phyloP scores from a whole-genome alignment of 352 stramenopile species.

The Phytophthora europaea region DNA sequence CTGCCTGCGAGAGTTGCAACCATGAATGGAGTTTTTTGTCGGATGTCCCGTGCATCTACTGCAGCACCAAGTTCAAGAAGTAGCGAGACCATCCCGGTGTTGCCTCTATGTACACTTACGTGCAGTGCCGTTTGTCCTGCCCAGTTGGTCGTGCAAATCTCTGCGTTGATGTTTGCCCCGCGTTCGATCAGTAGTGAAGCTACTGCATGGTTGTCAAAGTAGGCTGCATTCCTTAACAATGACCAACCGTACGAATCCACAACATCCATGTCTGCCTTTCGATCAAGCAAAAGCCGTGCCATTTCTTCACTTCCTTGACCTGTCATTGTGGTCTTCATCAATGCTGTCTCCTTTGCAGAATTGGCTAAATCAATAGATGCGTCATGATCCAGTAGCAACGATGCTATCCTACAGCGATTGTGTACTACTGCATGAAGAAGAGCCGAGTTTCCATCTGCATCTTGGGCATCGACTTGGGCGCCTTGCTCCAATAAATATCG shows the following conservation, averaged over 20 bases:
- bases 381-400: neutral
- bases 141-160: neutral
- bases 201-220: neutral
- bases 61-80: neutral
- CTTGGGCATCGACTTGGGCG: neutral
- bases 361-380: neutral
- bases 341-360: neutral
- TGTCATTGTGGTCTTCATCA: neutral
- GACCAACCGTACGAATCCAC: neutral
- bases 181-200: neutral
- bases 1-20: neutral
- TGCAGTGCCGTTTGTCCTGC: neutral
- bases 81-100: neutral
- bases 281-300: neutral
- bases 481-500: neutral
- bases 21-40: neutral
- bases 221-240: neutral
- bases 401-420: neutral
- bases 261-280: neutral
- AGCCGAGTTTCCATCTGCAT: neutral
- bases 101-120: neutral
- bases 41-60: neutral
- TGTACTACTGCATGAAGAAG: neutral
- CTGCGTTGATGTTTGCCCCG: neutral
- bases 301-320: neutral